Evolutionary conservation across 1,139 yeast genomes (phyloP).

Genomic region (Saccharomyces hybrid): DNA sequence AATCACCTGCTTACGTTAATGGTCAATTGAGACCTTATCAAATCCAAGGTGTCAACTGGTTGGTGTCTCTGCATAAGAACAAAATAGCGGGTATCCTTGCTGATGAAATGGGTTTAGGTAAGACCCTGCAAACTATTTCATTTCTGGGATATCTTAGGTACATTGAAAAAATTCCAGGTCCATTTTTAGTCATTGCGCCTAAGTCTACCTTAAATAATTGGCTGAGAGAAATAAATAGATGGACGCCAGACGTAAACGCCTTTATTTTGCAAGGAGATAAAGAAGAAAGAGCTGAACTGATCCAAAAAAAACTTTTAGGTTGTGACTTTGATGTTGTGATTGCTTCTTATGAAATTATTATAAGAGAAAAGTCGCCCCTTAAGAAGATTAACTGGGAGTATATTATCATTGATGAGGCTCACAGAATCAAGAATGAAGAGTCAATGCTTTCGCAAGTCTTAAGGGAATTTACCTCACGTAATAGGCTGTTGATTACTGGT

Average conservation of each 20-base stretch:
- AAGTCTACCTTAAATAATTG: slow-evolving; percentile 93
- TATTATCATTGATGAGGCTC: slow-evolving; percentile 93
- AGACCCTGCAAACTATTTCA: slow-evolving; percentile 87
- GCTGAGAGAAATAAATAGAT: slow-evolving; percentile 84
- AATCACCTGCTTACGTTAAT: slow-evolving; percentile 61
- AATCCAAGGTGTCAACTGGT: slow-evolving; percentile 90
- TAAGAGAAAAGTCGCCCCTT: slow-evolving; percentile 73
- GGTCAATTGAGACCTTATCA: slow-evolving; percentile 77
- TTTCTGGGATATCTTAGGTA: slow-evolving; percentile 83
- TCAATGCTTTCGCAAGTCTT: slow-evolving; percentile 85
- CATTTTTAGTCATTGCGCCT: slow-evolving; percentile 87
- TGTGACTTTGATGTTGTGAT: slow-evolving; percentile 84
- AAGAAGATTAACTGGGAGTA: slow-evolving; percentile 90
- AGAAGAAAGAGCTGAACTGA: slow-evolving; percentile 58
- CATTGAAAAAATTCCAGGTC: slow-evolving; percentile 74
- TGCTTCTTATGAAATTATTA: slow-evolving; percentile 89
- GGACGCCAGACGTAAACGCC: slow-evolving; percentile 95
- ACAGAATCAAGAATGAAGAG: slow-evolving; percentile 90
- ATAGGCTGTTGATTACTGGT: slow-evolving; percentile 84
- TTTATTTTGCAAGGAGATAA: slow-evolving; percentile 83
- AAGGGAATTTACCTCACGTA: slow-evolving; percentile 75
- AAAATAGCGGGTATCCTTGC: slow-evolving; percentile 86
- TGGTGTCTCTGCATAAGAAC: slow-evolving; percentile 73
- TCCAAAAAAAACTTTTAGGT: slow-evolving; percentile 51
- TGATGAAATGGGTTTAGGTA: slow-evolving; percentile 97